Percentiles rank a stretch among this genome's conserved stretches.
Conservation (phyloP, 2,329 filamentous ascomycete genomes). For the Colletotrichum siamense region DNA sequence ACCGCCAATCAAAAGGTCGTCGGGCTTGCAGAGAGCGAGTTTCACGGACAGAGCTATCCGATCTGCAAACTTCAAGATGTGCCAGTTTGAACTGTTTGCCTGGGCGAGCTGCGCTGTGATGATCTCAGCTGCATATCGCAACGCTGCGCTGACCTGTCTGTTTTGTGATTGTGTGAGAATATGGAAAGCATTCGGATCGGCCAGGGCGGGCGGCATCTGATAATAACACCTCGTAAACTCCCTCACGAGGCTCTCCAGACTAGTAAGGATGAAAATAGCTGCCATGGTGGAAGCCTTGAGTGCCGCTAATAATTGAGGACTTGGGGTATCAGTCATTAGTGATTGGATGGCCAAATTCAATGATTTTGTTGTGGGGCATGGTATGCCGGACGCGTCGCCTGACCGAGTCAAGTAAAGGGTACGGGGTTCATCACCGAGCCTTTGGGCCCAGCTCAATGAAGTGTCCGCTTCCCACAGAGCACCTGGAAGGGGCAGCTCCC, state of each 20-base stretch:
- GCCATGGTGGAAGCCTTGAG: slow-evolving; percentile 31
- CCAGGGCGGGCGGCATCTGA: slow-evolving; percentile 33
- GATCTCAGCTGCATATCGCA: slow-evolving; percentile 26
- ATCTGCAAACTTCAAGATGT: slow-evolving; percentile 31
- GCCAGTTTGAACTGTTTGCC: slow-evolving; percentile 14
- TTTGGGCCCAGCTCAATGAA: slow-evolving; percentile 29
- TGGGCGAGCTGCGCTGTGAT: slow-evolving; percentile 11
- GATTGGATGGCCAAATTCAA: slow-evolving; percentile 34
- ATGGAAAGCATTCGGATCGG: slow-evolving; percentile 36
- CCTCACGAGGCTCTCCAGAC: slow-evolving; percentile 30
- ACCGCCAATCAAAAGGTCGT: slow-evolving; percentile 37
- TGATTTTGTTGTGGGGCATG: slow-evolving; percentile 28
- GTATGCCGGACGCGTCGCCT: slow-evolving; percentile 18
- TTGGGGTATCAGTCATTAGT: slow-evolving; percentile 33
- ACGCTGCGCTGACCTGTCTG: slow-evolving; percentile 29
- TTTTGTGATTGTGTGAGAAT: slow-evolving; percentile 37
- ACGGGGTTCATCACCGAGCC: slow-evolving; percentile 24
- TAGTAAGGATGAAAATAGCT: slow-evolving; percentile 31
- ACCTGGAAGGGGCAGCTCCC: slow-evolving; percentile 35
- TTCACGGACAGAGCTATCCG: slow-evolving; percentile 30
- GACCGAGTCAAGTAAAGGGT: slow-evolving; percentile 10
- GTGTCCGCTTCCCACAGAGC: slow-evolving; percentile 34
- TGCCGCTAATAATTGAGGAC: slow-evolving; percentile 26
- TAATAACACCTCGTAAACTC: slow-evolving; percentile 40
- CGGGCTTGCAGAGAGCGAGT: slow-evolving; percentile 35